A percentile compares a stretch with the other conserved stretches of the same genome.
Evolutionary conservation across 768 basidiomycete genomes (phyloP).

Genomic region (Russula lepida): DNA sequence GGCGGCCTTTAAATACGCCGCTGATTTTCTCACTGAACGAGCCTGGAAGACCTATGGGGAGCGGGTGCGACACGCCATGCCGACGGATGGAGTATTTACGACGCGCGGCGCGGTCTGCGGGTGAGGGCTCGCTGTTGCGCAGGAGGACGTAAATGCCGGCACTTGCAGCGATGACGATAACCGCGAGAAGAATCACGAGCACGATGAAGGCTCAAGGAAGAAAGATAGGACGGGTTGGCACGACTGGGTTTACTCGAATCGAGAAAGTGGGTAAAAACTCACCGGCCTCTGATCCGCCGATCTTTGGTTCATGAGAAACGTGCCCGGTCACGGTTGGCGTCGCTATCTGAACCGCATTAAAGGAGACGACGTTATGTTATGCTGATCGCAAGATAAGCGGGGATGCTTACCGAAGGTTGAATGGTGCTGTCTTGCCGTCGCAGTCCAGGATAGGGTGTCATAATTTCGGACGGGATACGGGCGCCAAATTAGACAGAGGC

Average conservation of each 20-base stretch:
- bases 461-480: background rate
- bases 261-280: background rate
- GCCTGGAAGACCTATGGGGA: constrained; percentile 20
- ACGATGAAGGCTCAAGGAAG: constrained; percentile 40
- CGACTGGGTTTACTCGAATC: background rate
- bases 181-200: constrained; percentile 45
- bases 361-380: background rate
- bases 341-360: background rate
- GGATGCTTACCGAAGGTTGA: constrained; percentile 1
- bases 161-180: constrained; percentile 47
- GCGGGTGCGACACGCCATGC: constrained; percentile 6
- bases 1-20: constrained; percentile 18
- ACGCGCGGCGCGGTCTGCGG: constrained; percentile 32
- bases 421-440: background rate
- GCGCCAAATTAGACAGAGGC: background rate
- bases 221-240: background rate
- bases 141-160: constrained; percentile 50
- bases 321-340: background rate
- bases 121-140: constrained; percentile 38
- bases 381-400: background rate
- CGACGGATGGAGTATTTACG: constrained; percentile 17
- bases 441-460: background rate
- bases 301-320: constrained; percentile 4
- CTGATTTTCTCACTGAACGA: constrained; percentile 18
- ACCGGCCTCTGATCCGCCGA: constrained; percentile 20